phyloP scores from a whole-genome alignment of 208 protist genomes.

The Trypanosoma mega region DNA sequence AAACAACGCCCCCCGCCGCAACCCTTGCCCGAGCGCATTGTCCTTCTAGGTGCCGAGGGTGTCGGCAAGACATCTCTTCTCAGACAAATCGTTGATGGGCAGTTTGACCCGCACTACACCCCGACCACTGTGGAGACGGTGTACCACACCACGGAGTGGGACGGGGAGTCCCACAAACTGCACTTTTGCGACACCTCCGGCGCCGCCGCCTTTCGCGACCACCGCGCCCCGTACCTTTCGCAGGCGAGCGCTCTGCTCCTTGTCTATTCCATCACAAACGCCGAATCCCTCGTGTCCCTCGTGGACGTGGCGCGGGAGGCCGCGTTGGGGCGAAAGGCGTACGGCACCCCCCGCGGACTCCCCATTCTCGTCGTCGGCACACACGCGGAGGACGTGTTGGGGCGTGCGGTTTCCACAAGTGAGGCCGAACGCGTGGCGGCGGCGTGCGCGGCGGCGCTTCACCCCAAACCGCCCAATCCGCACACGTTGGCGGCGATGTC shows the following conservation, averaged over 20 bases:
- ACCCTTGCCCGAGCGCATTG: too few relatives aligned
- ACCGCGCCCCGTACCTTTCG: conserved; percentile 53
- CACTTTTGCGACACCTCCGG: conserved; percentile 59
- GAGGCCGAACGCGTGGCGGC: conserved; percentile 29
- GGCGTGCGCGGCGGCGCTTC: conserved; percentile 17
- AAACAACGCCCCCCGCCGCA: too few relatives aligned
- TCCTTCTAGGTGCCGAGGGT: conserved; percentile 40
- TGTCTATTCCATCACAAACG: conserved; percentile 60
- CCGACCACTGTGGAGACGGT: conserved; percentile 57
- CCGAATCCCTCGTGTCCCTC: conserved; percentile 36
- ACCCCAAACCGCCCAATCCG: too few relatives aligned
- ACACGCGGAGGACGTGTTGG: conserved; percentile 18
- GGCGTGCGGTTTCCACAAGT: conserved; percentile 3
- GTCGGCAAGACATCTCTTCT: conserved; percentile 62
- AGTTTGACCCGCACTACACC: conserved; percentile 26
- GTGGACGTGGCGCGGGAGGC: conserved; percentile 38
- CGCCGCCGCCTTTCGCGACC: conserved; percentile 36
- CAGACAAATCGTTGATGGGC: conserved; percentile 44
- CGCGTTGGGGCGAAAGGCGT: conserved; percentile 21
- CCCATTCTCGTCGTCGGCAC: conserved; percentile 66
- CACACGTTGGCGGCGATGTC: too few relatives aligned
- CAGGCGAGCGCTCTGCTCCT: conserved; percentile 53
- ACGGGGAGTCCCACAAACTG: conserved; percentile 34
- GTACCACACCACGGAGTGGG: conserved; percentile 32
- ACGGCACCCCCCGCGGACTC: conserved; percentile 15